Evolutionary conservation across 345 rosid genomes (phyloP), one percentile per base, ranked within the genome.

Genomic region (Moricandia moricandioides): DNA sequence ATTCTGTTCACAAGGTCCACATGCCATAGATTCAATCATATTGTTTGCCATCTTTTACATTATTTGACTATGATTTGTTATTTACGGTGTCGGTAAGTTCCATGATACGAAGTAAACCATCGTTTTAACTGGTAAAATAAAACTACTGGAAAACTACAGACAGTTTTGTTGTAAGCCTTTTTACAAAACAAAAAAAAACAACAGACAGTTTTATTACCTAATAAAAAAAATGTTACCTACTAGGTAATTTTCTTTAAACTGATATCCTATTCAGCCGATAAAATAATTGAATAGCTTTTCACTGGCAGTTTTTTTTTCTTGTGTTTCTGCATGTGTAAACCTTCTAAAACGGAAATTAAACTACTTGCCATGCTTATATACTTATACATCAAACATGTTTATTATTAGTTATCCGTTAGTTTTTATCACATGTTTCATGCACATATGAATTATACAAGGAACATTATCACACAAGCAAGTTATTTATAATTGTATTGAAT

Each of bases 1-100:
- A 43, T 66, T n/a, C 14, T 3, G 26, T 18, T 70, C 58, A 40
- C 70, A 56, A 63, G 61, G 75, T 76, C 75, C 75, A 69, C 74
- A 62, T 65, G 45, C 66, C 43, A 56, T 29, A 56, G 37, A 56
- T 56, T 2, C 40, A 56, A 70, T 63, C 80, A 77, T 70, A 43
- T 56, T 56, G 75, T 57, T 77, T 77, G 61, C 71, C 80, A 77
- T 76, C 59, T 40, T 34, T 64, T 21, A 43, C 71, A 70, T 56
- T 55, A 55, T 63, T 40, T 40, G 59, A 64, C 54, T 70, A 33
- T 56, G 31, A 77, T 77, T 69, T 69, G 26, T 47, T 60, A 60
- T 14, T 49, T 39, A 39, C 29, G 69, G 67, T 13, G 29, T 45
- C 52, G 52, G 52, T 45, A 45, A 67, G 33, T 34, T 59, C 39